Percentiles rank a stretch among this genome's conserved stretches.
Evolutionary conservation across 108 stramenopile species (phyloP).

Genomic region (Bacterosira constricta): DNA sequence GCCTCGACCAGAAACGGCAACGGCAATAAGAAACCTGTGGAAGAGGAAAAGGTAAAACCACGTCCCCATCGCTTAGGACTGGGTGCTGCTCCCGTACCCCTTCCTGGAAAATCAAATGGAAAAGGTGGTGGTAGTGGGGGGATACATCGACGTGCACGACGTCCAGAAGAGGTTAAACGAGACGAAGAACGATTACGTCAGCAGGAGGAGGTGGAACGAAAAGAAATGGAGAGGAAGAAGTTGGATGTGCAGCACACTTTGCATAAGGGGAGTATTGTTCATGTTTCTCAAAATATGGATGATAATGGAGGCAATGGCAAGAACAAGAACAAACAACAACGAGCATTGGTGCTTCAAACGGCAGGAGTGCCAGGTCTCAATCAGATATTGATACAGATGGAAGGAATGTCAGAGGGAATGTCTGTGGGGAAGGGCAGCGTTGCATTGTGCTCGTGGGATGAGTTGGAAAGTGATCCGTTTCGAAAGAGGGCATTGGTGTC

Average conservation of each 20-base stretch:
- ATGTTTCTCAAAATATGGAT: slow-evolving; percentile 19
- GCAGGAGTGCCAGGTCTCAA: slow-evolving; percentile 88
- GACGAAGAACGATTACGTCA: slow-evolving; percentile 61
- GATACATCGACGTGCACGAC: slow-evolving; percentile 38
- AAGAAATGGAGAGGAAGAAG: slow-evolving; percentile 27
- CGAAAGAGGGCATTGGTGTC: slow-evolving; percentile 6
- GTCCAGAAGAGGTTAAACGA: slow-evolving; percentile 70
- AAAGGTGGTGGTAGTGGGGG: slow-evolving; percentile 8
- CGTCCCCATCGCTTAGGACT: slow-evolving; percentile 85
- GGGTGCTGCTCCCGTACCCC: slow-evolving; percentile 75
- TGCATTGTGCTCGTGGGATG: slow-evolving; percentile 55
- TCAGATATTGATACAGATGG: slow-evolving; percentile 71
- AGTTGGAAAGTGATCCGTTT: slow-evolving; percentile 72
- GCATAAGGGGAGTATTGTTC: slow-evolving; percentile 82
- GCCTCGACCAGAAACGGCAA: slow-evolving; percentile 12
- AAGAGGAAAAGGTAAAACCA: slow-evolving; percentile 46
- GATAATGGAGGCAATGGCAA: neutral
- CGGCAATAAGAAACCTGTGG: neutral
- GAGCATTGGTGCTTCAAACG: slow-evolving; percentile 65
- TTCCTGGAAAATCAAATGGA: slow-evolving; percentile 13
- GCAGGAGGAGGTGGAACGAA: slow-evolving; percentile 49
- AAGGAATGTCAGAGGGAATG: slow-evolving; percentile 49
- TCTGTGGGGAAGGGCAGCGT: slow-evolving; percentile 68
- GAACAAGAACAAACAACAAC: neutral
- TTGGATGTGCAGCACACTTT: slow-evolving; percentile 78